Base-by-base conservation (phyloP, 2,329 filamentous ascomycete genomes). In the Neospermospora avenae region DNA sequence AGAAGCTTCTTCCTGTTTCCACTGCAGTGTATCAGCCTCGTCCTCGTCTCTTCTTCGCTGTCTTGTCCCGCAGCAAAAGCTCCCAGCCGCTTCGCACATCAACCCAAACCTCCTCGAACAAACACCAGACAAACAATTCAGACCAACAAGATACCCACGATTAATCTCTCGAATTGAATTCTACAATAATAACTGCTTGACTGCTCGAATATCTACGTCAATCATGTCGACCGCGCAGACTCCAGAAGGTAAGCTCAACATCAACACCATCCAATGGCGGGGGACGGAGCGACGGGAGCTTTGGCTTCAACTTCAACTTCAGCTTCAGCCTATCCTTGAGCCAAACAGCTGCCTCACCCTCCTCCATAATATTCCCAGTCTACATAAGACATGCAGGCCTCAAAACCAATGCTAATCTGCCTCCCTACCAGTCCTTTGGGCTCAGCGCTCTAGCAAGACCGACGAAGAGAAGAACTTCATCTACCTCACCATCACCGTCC, bases 401-500 rank as follows among this genome's bases (percentile, higher is more conserved):
- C n/a, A 20, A 57, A 34, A 34, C 4, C 18, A n/a, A 20, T 53
- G 48, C 66, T 68, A 65, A 68, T 56, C 20, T 46, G 39, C 39
- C 2, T 42, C 5, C n/a, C n/a, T 14, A 25, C 46, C 72, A 98
- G 95, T 99, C 71, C 89, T 92, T 77, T 99, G 95, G 95, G 93
- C 95, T 68, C 95, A 99, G 82, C 93, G 95, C 82, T 98, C 93
- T 49, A 95, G 88, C 73, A 80, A 77, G 70, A 81, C 81, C 68
- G 93, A 97, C 58, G 75, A 89, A 59, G 83, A 87, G 75, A 96
- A 93, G 82, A 99, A 99, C 84, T 90, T 91, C 80, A 80, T 99
- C 82, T 96, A 92, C 81, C 84, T 99, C 68, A 96, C 91, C 74
- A 91, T 99, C 79, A 84, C 85, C 71, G 92, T 93, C 54, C 85